Base-by-base conservation (phyloP, 2,329 filamentous ascomycete genomes). In the Grosmannia serpens region DNA sequence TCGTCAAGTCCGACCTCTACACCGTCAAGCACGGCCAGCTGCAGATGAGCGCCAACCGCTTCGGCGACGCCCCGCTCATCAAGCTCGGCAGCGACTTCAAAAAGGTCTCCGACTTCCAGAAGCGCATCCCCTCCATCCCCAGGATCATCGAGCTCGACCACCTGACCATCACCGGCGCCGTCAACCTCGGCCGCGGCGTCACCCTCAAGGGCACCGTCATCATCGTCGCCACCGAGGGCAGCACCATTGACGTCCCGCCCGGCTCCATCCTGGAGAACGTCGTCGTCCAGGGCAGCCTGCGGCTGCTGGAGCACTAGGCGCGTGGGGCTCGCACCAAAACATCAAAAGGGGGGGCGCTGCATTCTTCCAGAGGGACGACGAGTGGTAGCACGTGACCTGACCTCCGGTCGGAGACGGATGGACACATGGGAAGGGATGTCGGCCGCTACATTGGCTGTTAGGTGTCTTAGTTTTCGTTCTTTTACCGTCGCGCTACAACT, bases 1-100 rank as follows among this genome's bases (percentile, higher is more conserved):
- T 99, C 62, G 94, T 99, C 83, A 99, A 99, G 84, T 97, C 94
- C 29, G 94, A 99, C 71, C 84, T 99, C 62, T 99, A 99, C 85
- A 95, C 91, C 11, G 85, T 99, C 67, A 94, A 96, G 85, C 94
- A 99, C 78, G 94, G 94, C 66, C 92, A 97, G 80, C 85, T 99
- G 65, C 84, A 96, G 71, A 95, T 99, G 78, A 95, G 95, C 82
- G 86, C 91, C 65, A 91, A 86, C 79, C 90, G 94, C 66, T 97
- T 99, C 74, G 94, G 94, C 65, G 91, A 94, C 66, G 92, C 94
- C 54, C 94, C 94, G 59, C 83, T 99, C 66, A 99, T 99, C 83
- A 99, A 99, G 87, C 88, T 99, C 58, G 94, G 94, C 67, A 86
- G 85, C 69, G 94, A 99, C 82, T 99, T 99, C 85, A 99, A 99